Percentiles rank a stretch among this genome's conserved stretches.
These are phyloP conservation scores for Cyanidium caldarium DNA, from an alignment of 23 red algal species.

Conservation along the genomic window DNA sequence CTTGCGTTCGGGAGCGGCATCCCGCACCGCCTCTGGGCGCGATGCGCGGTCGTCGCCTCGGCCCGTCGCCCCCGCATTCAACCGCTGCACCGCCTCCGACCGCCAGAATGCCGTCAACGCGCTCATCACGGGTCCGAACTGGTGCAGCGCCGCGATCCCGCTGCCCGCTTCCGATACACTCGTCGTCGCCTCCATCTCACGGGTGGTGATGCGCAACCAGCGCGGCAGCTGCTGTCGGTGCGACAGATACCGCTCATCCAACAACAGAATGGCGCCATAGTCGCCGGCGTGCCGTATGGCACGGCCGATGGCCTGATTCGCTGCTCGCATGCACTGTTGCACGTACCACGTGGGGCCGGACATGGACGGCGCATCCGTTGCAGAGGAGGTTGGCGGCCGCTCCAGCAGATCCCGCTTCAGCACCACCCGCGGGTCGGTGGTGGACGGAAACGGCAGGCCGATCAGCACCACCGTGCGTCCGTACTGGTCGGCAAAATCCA, in stretches of 20 bases:
- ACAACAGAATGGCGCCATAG: slow-evolving; percentile 78
- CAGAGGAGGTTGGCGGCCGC: no score
- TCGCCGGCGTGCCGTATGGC: slow-evolving; percentile 76
- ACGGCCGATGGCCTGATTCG: slow-evolving; percentile 83
- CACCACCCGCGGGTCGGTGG: slow-evolving; percentile 57
- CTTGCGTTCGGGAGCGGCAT: no score
- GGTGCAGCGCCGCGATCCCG: background rate
- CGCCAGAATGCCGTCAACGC: background rate
- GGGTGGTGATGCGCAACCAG: background rate
- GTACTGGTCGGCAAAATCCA: slow-evolving; percentile 88
- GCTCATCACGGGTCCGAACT: background rate
- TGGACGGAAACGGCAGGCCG: slow-evolving; percentile 74
- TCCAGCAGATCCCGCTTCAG: slow-evolving; percentile 46
- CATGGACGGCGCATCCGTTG: slow-evolving; percentile 12
- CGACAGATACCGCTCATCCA: slow-evolving; percentile 62
- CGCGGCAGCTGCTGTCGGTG: background rate
- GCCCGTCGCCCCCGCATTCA: no score
- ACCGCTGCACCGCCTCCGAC: no score
- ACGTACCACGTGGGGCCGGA: slow-evolving; percentile 67
- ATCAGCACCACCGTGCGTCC: slow-evolving; percentile 72
- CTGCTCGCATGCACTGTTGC: slow-evolving; percentile 48
- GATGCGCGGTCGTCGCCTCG: no score
- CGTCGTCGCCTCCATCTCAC: background rate
- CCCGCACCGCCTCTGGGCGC: no score
- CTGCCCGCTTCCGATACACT: background rate